Conservation (phyloP, 495 filamentous ascomycete genomes). For the Daldinia vernicosa region DNA sequence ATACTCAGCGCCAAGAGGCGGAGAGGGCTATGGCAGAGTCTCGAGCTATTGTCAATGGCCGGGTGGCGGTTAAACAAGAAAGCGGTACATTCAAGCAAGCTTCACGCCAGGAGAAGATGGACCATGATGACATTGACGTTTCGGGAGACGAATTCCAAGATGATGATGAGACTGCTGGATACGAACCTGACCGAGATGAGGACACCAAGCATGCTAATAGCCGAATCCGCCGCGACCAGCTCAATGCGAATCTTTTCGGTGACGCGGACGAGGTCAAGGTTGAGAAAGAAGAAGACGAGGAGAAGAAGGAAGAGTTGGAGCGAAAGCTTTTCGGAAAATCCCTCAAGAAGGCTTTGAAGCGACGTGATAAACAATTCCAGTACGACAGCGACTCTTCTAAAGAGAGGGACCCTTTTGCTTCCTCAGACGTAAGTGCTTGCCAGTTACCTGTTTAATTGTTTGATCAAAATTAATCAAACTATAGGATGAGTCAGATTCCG, state of each 20-base stretch:
- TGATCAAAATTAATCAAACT: constrained; percentile 26
- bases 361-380: constrained; percentile 82
- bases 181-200: constrained; percentile 84
- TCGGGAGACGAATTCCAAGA: constrained; percentile 64
- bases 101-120: constrained; percentile 60
- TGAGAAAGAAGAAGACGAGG: constrained; percentile 77
- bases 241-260: constrained; percentile 86
- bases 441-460: background rate
- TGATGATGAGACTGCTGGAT: constrained; percentile 84
- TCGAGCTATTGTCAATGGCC: constrained; percentile 54
- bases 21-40: constrained; percentile 59
- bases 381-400: constrained; percentile 83
- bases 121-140: constrained; percentile 68
- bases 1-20: constrained; percentile 62
- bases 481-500: constrained; percentile 49
- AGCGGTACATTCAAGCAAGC: constrained; percentile 61
- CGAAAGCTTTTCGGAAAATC: constrained; percentile 75
- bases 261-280: constrained; percentile 86
- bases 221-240: constrained; percentile 85
- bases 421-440: constrained; percentile 54
- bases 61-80: constrained; percentile 60
- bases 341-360: constrained; percentile 79
- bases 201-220: constrained; percentile 87
- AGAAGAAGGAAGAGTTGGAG: constrained; percentile 72
- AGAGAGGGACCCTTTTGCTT: constrained; percentile 76